Conservation (phyloP, 2,329 filamentous ascomycete species). For the Pseudofabraea citricarpa region DNA sequence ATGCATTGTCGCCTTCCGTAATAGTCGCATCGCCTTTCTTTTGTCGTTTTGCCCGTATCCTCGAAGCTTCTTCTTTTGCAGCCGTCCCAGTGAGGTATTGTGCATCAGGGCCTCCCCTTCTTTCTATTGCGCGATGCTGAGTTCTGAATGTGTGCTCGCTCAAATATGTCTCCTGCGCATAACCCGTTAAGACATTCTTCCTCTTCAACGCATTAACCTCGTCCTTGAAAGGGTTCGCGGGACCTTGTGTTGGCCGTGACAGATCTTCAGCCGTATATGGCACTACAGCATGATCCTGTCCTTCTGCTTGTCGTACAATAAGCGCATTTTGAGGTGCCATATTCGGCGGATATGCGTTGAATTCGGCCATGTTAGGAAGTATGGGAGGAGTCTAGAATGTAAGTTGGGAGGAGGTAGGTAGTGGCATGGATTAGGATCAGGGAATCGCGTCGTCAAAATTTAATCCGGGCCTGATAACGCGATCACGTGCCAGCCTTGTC, state of each 20-base stretch:
- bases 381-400: neutral
- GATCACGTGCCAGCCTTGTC: no score
- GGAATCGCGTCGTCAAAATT: slow-evolving; percentile 1
- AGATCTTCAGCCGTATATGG: slow-evolving; percentile 70
- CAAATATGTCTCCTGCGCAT: slow-evolving; percentile 80
- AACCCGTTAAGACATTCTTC: slow-evolving; percentile 80
- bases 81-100: slow-evolving; percentile 50
- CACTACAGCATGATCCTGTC: slow-evolving; percentile 55
- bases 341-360: slow-evolving; percentile 61
- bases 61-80: slow-evolving; percentile 66
- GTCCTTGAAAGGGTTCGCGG: slow-evolving; percentile 70
- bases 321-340: slow-evolving; percentile 62
- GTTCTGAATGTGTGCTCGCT: slow-evolving; percentile 87
- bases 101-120: slow-evolving; percentile 52
- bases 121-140: slow-evolving; percentile 80
- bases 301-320: slow-evolving; percentile 50
- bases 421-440: neutral
- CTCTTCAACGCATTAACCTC: slow-evolving; percentile 59
- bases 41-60: slow-evolving; percentile 70
- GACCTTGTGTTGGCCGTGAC: slow-evolving; percentile 60
- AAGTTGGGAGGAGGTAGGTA: neutral
- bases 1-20: slow-evolving; percentile 81
- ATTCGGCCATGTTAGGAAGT: slow-evolving; percentile 46
- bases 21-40: slow-evolving; percentile 79
- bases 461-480: neutral